These are phyloP conservation scores for Trichophyton rubrum DNA, from an alignment of 2,329 filamentous ascomycete genomes.

Conservation along the genomic window DNA sequence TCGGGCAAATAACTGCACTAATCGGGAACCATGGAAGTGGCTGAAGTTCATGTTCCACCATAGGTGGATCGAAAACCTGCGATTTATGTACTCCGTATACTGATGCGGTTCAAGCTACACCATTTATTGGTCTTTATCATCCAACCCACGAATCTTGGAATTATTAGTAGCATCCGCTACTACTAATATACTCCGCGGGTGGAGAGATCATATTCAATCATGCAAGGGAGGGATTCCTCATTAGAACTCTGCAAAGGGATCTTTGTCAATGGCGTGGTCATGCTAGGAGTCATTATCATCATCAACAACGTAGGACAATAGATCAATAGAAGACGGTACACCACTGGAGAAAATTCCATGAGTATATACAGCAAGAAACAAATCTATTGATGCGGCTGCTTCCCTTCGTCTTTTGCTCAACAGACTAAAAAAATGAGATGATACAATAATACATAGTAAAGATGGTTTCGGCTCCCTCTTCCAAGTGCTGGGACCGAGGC, in stretches of 20 bases:
- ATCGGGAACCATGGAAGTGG: conserved; percentile 19
- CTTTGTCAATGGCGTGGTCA: background rate
- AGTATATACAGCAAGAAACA: conserved; percentile 19
- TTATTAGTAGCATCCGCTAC: background rate
- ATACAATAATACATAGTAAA: conserved; percentile 21
- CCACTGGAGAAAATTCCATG: background rate
- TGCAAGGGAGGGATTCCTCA: background rate
- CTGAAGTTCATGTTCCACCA: background rate
- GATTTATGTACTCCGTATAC: too few relatives aligned
- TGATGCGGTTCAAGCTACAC: background rate
- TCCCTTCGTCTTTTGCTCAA: conserved; percentile 5
- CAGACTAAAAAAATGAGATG: conserved; percentile 28
- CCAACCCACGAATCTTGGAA: background rate
- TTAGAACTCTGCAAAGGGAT: too few relatives aligned
- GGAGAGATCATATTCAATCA: background rate
- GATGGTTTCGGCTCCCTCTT: conserved; percentile 13
- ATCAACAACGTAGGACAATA: background rate
- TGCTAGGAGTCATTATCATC: background rate
- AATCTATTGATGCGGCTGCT: conserved; percentile 30
- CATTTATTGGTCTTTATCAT: background rate
- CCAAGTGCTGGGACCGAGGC: conserved; percentile 23
- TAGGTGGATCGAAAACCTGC: background rate
- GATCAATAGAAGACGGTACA: background rate
- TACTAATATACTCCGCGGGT: background rate
- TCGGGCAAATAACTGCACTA: conserved; percentile 25